phyloP scores from a whole-genome alignment of 1,284 basidiomycete species.

The Serendipita sp. region DNA sequence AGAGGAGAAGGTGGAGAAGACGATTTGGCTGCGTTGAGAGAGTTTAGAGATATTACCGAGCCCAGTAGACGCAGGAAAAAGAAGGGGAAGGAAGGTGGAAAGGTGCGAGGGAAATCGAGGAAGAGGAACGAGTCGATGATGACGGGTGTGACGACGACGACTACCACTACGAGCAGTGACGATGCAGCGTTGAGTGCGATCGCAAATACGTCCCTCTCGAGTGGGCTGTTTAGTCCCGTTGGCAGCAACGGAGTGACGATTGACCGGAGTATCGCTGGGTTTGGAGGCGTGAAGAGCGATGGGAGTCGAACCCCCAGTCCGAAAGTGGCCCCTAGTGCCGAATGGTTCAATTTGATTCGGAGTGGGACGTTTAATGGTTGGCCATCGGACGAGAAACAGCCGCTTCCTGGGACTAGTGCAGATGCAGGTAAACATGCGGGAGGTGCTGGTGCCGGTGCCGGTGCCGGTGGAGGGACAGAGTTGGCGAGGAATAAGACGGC shows the following conservation, averaged over 20 bases:
- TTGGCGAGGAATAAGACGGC: constrained; percentile 4
- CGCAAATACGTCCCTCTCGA: background rate
- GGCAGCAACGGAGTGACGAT: background rate
- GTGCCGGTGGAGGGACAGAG: background rate
- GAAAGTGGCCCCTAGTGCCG: constrained; percentile 3
- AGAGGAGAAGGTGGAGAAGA: background rate
- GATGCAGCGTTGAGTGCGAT: background rate
- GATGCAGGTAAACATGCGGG: background rate
- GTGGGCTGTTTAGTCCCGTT: background rate
- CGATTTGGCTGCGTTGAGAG: background rate
- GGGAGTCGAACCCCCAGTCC: constrained; percentile 2
- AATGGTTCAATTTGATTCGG: background rate
- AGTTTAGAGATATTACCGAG: background rate
- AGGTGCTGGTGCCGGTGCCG: background rate
- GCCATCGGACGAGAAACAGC: background rate
- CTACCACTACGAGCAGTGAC: background rate
- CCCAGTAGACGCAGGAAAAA: background rate
- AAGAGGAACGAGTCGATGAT: background rate
- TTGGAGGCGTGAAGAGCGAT: background rate
- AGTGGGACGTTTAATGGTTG: background rate
- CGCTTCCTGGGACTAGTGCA: background rate
- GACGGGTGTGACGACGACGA: background rate
- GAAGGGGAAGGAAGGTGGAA: background rate
- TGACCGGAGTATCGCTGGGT: background rate
- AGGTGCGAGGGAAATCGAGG: background rate